Percentiles rank a stretch among this genome's conserved stretches.
Conservation (phyloP, 2,329 filamentous ascomycete genomes). For the Calonectria ilicicola region DNA sequence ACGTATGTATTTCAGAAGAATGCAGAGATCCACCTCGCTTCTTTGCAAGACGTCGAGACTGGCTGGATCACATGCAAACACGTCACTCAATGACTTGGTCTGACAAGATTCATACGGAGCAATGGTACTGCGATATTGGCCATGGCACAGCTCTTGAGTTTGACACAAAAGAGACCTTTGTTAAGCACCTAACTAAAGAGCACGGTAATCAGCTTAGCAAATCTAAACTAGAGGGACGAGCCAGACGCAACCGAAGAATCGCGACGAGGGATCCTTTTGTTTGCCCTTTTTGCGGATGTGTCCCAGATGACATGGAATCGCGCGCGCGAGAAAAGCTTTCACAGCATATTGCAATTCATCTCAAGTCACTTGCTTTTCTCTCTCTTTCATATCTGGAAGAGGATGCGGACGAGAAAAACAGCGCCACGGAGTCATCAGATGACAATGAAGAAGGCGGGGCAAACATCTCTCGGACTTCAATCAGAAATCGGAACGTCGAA, state of each 20-base stretch:
- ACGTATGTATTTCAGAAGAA: neutral
- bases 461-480: neutral
- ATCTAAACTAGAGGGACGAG: neutral
- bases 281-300: neutral
- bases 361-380: neutral
- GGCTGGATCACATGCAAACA: constrained; percentile 1
- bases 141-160: neutral
- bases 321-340: neutral
- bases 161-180: neutral
- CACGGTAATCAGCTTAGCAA: neutral
- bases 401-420: neutral
- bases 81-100: neutral
- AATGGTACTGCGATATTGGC: neutral
- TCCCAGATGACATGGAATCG: neutral
- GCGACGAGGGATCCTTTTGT: neutral
- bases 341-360: neutral
- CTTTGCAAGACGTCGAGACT: neutral
- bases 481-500: neutral
- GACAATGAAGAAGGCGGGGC: neutral
- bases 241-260: neutral
- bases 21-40: neutral
- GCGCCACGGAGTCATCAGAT: neutral
- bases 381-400: neutral
- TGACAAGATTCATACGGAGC: neutral
- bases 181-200: neutral